Evolutionary conservation across 306 rosid genomes (phyloP).

Genomic region (Cicer cuneatum): DNA sequence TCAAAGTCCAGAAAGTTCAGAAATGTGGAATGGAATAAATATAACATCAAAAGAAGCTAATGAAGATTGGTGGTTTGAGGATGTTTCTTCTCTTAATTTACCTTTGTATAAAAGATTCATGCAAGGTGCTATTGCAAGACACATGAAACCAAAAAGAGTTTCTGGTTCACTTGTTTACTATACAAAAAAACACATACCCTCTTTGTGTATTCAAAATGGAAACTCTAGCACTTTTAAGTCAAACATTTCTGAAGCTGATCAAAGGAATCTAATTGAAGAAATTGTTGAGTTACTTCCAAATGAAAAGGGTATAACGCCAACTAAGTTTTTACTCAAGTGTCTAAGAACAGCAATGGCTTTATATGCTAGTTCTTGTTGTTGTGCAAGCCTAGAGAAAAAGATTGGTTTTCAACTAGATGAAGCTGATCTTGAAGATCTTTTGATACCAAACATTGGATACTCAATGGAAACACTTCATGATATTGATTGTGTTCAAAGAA

Average conservation of each 20-base stretch:
- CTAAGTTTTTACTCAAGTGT: conserved; percentile 70
- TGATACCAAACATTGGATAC: conserved; percentile 82
- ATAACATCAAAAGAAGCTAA: conserved; percentile 48
- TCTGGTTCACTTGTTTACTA: conserved; percentile 75
- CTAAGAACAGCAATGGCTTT: conserved; percentile 73
- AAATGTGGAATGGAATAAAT: conserved; percentile 77
- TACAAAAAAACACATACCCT: conserved; percentile 70
- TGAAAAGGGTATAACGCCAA: conserved; percentile 64
- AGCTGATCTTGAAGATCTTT: conserved; percentile 77
- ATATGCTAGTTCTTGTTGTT: conserved; percentile 63
- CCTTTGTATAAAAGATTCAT: conserved; percentile 70
- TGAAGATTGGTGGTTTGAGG: conserved; percentile 96
- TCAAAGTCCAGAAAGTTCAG: conserved; percentile 57
- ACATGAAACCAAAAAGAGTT: conserved; percentile 66
- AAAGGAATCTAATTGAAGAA: conserved; percentile 78
- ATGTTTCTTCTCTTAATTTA: conserved; percentile 62
- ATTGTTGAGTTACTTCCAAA: conserved; percentile 70
- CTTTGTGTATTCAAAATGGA: conserved; percentile 56
- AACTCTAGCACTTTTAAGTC: conserved; percentile 48
- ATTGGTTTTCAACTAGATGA: conserved; percentile 79
- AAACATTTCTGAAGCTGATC: conserved; percentile 61
- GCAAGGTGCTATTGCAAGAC: conserved; percentile 59
- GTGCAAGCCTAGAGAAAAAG: conserved; percentile 65
- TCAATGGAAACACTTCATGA: conserved; percentile 86
- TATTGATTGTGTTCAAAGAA: conserved; percentile 82